Evolutionary conservation across 345 rosid genomes (phyloP).

Genomic region (Hevea brasiliensis): DNA sequence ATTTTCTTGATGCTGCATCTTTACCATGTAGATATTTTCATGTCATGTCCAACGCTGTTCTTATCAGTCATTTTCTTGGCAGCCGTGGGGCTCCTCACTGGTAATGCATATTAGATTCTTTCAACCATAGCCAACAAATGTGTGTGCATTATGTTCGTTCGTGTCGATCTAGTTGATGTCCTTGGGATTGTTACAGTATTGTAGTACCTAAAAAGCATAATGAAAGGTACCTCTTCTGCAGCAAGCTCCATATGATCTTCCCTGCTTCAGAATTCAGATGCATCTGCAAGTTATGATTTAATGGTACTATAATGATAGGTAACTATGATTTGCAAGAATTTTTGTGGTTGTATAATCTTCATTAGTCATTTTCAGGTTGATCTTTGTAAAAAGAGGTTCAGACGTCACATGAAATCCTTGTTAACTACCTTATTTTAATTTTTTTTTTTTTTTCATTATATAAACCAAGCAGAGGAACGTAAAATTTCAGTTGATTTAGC

Average conservation of each 20-base stretch:
- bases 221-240: not conserved
- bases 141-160: not conserved
- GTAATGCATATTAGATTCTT: not conserved
- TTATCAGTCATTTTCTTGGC: constrained; percentile 9
- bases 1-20: constrained; percentile 13
- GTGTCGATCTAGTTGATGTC: not conserved
- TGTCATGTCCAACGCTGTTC: constrained; percentile 2
- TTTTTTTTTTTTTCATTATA: too few species aligned
- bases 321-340: too few species aligned
- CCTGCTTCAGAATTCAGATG: not conserved
- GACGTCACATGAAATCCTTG: too few species aligned
- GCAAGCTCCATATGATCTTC: not conserved
- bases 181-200: not conserved
- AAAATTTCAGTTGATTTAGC: too few species aligned
- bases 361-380: too few species aligned
- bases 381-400: too few species aligned
- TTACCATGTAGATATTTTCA: constrained; percentile 10
- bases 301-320: not conserved
- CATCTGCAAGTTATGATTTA: not conserved
- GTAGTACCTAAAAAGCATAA: not conserved
- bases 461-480: too few species aligned
- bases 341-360: too few species aligned
- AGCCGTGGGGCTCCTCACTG: not conserved
- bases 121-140: not conserved
- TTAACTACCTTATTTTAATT: too few species aligned